Base-by-base conservation (phyloP, 1,139 yeast genomes). In the Saccharomyces hybrid region DNA sequence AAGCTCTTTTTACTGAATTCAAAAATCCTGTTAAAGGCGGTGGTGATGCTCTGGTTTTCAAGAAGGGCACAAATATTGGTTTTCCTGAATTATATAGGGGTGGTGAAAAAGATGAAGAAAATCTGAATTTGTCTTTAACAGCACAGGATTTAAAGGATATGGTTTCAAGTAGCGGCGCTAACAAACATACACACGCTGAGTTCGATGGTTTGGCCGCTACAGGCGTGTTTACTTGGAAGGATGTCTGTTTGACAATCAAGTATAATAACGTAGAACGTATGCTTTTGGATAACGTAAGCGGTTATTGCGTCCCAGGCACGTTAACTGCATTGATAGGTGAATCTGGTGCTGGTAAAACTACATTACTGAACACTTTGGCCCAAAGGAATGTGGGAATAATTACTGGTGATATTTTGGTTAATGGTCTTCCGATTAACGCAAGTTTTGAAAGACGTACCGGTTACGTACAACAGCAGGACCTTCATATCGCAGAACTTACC, bases 291-390 rank as follows among this genome's bases (percentile, higher is more conserved):
- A 69, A 75, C 58, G 74, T 82, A 52, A 79, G 80, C 63, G 86
- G 86, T 41, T 81, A 69, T 59, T 80, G 81, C 62, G 72, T 74
- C 54, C 84, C 86, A 2, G 86, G 86, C 53, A 61, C 62, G 34
- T 64, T 78, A 64, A 78, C 80, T 51, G 81, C 80, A 2, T 65
- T 81, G 50, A 81, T 81, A 84, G 85, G 86, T 56, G 84, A 79
- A 60, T 81, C 85, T 14, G 86, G 86, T 62, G 84, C 85, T 48
- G 86, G 86, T 66, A 81, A 81, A 64, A 81, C 86, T 1, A 81
- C 86, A 0, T 68, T 81, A 54, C 72, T 81, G 62, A 80, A 81
- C 60, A 75, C 77, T 51, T 70, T 81, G 56, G 79, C 85, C 48
- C 80, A 78, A 60, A 73, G 84, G 66, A 69, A 76, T 52, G 71